Evolutionary conservation across 306 rosid species (phyloP).

Genomic region (Prunus persica): Prunus_persica_NCBIv2 NC_034009.1:29867001-29867500

Average conservation of each 20-base stretch:
- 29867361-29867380: neutral
- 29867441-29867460: too few species aligned
- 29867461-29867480: too few species aligned
- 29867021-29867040: neutral
- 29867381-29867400: neutral
- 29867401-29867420: neutral
- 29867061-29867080: neutral
- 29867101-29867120: slow-evolving; percentile 43
- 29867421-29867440: neutral
- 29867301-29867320: neutral
- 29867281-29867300: neutral
- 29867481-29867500: too few species aligned
- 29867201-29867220: slow-evolving; percentile 23
- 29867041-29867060: neutral
- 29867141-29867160: slow-evolving; percentile 80
- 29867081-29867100: neutral
- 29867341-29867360: neutral
- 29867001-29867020: neutral
- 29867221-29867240: neutral
- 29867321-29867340: neutral
- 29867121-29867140: slow-evolving; percentile 90
- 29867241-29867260: neutral
- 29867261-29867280: neutral
- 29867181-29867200: slow-evolving; percentile 79
- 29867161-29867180: slow-evolving; percentile 75